Evolutionary conservation across 2,329 filamentous ascomycete genomes (phyloP), one percentile per base, ranked within the genome.

Genomic region (Dothiorella sarmentorum): DNA sequence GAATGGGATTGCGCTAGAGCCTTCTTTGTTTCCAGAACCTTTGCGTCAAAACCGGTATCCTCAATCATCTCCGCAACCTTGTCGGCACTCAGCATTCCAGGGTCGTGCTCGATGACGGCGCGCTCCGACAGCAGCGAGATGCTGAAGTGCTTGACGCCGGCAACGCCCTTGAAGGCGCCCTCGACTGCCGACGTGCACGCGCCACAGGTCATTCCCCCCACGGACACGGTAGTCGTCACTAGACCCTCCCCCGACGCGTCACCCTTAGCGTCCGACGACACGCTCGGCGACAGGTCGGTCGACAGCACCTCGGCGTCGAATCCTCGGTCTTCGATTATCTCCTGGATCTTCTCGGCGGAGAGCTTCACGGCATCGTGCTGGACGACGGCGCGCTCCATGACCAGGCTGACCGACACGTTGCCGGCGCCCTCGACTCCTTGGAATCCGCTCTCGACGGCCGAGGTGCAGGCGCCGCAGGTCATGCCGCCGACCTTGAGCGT

Each of bases 351-450:
- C 35, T 92, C 88, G 61, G 91, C 83, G 13, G 90, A 77, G 56
- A 97, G 83, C 55, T 83, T 82, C 58, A 82, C 77, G 1, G 90
- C 85, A 73, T 97, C 88, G 75, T 99, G 94, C 75, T 92, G 88
- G 33, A 97, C 81, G 40, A 97, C 92, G n/a, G 93, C 94, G 61
- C 93, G 86, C 74, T 96, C 92, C 85, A 97, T 96, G 58, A 97
- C 89, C 66, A 99, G 78, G 71, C 91, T 96, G 67, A 99, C 89
- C 9, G 91, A 95, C 60, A 97, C 91, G 66, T 82, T 91, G 63
- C 88, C 89, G 9, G 94, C 86, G 57, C 94, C 93, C 37, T 88
- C 80, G 4, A 96, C 82, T 64, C 83, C 85, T 68, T 90, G 88
- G 76, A 99, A 96, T 64, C 89, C 94, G 61, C 88, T 85, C 80